Evolutionary conservation across 805 yeast genomes (phyloP).

Genomic region (Teunomyces barrocoloradensis): DNA sequence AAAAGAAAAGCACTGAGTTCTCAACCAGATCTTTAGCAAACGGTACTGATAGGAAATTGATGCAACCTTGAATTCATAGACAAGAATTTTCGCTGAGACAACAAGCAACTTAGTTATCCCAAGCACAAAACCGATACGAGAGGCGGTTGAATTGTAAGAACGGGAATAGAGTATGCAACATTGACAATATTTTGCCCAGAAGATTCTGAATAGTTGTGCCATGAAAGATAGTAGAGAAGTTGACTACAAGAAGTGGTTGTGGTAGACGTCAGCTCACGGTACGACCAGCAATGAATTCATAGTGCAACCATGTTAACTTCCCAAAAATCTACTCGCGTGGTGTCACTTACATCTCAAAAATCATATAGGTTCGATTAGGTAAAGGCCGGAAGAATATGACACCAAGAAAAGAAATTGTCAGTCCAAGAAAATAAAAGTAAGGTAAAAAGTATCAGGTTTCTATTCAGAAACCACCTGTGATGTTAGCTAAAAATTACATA

Average conservation of each 20-base stretch:
- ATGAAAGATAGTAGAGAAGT: no score
- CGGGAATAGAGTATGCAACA: not conserved
- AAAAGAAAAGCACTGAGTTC: not conserved
- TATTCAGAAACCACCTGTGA: conserved; percentile 2
- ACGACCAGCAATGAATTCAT: no score
- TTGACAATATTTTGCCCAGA: not conserved
- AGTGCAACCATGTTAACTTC: no score
- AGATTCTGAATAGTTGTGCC: not conserved
- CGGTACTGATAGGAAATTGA: not conserved
- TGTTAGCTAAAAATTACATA: conserved; percentile 1
- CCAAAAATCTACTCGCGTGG: no score
- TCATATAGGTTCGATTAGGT: not conserved
- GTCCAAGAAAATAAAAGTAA: not conserved
- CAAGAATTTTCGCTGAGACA: not conserved
- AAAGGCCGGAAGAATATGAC: not conserved
- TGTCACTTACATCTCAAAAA: no score
- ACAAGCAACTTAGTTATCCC: not conserved
- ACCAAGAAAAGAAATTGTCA: not conserved
- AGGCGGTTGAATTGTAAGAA: not conserved
- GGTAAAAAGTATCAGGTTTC: not conserved
- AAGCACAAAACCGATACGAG: no score
- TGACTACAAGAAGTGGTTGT: no score
- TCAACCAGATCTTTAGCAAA: not conserved
- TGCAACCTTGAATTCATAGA: not conserved
- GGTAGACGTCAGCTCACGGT: no score